These are phyloP conservation scores for Skeletonema marinoi DNA, from an alignment of 108 stramenopile genomes.

Conservation along the genomic window DNA sequence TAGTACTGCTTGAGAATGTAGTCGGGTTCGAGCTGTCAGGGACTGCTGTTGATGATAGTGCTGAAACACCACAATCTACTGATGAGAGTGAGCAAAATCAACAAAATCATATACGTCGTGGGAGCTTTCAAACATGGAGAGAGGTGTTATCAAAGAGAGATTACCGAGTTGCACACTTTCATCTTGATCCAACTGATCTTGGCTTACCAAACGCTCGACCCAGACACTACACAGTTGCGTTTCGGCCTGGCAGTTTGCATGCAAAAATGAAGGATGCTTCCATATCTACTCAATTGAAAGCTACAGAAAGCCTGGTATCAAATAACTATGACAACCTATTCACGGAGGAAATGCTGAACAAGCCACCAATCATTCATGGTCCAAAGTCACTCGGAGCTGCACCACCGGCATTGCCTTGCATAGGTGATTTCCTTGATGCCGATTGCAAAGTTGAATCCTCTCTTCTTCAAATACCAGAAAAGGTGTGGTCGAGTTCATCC, in stretches of 20 bases:
- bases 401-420: neutral
- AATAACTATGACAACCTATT: conserved; percentile 13
- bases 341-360: conserved; percentile 12
- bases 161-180: conserved; percentile 73
- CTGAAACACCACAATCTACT: neutral
- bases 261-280: neutral
- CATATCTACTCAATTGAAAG: neutral
- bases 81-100: neutral
- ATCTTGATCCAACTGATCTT: conserved; percentile 78
- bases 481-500: conserved; percentile 54
- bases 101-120: conserved; percentile 9
- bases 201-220: conserved; percentile 91
- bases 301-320: neutral
- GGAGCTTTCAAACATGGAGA: conserved; percentile 61
- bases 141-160: conserved; percentile 44
- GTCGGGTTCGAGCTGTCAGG: conserved; percentile 77
- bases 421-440: conserved; percentile 32
- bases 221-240: conserved; percentile 65
- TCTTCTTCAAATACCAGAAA: conserved; percentile 55
- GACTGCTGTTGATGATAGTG: neutral
- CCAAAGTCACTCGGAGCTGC: conserved; percentile 8
- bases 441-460: conserved; percentile 20
- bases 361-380: conserved; percentile 23
- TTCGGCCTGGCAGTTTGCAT: conserved; percentile 17
- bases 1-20: conserved; percentile 88